Conservation (phyloP, 2,329 filamentous ascomycete genomes). For the Thelonectria blattea region DNA sequence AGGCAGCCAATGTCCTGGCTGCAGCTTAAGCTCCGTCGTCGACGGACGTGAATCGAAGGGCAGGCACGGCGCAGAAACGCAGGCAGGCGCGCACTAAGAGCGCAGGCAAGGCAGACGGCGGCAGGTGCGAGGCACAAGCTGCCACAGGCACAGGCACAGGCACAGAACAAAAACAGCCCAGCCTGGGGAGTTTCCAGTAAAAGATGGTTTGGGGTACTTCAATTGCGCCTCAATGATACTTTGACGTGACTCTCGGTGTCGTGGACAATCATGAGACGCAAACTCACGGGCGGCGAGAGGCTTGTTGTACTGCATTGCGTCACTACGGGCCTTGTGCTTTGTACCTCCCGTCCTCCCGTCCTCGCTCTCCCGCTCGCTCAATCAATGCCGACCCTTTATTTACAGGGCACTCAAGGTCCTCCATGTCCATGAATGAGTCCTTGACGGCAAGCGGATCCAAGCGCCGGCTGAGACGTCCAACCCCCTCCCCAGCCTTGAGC, state of each 20-base stretch:
- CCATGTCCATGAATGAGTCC: not conserved
- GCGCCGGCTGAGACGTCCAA: not conserved
- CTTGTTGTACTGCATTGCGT: slow-evolving; percentile 4
- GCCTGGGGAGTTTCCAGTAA: slow-evolving; percentile 2
- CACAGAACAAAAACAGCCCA: slow-evolving; percentile 21
- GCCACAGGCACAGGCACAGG: slow-evolving; percentile 2
- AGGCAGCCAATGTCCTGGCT: slow-evolving; percentile 35
- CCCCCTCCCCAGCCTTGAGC: not conserved
- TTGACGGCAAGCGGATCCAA: slow-evolving; percentile 7
- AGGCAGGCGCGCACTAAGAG: slow-evolving; percentile 16
- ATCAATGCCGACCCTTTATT: not conserved
- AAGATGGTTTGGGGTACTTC: slow-evolving; percentile 23
- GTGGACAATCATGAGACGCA: not conserved
- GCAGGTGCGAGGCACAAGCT: not conserved
- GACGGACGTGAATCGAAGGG: slow-evolving; percentile 7
- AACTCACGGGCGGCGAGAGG: not conserved
- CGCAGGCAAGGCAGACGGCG: slow-evolving; percentile 18
- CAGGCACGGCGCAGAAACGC: slow-evolving; percentile 2
- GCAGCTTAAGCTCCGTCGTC: slow-evolving; percentile 13
- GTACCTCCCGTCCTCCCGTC: no score
- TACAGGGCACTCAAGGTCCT: not conserved
- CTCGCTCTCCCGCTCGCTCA: no score
- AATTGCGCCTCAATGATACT: slow-evolving; percentile 13
- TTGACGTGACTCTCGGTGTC: slow-evolving; percentile 1
- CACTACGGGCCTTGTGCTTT: not conserved